Percentiles rank a stretch among this genome's conserved stretches.
phyloP scores from a whole-genome alignment of 2,329 filamentous ascomycete genomes.

The Talaromyces marneffei region DNA sequence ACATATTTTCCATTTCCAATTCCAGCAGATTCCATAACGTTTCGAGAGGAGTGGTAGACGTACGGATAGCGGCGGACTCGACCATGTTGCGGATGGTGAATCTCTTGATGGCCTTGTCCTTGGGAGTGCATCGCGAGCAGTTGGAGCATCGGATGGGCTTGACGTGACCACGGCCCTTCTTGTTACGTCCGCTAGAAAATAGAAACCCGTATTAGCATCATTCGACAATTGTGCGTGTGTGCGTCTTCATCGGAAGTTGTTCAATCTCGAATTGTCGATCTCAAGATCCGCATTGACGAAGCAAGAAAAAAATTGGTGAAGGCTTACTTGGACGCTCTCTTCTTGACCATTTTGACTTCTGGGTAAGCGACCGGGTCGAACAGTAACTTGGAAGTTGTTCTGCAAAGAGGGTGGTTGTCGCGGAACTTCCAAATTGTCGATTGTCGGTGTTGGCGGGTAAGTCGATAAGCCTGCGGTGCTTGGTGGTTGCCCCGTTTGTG shows the following conservation, averaged over 20 bases:
- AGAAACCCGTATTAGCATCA: background rate
- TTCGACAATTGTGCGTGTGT: background rate
- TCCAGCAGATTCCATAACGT: slow-evolving; percentile 3
- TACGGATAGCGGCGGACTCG: slow-evolving; percentile 99
- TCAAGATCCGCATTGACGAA: background rate
- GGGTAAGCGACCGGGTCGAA: slow-evolving; percentile 29
- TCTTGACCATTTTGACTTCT: slow-evolving; percentile 67
- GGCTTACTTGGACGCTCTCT: slow-evolving; percentile 66
- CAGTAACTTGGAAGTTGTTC: slow-evolving; percentile 18
- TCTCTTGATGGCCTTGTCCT: slow-evolving; percentile 99
- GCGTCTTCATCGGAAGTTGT: background rate
- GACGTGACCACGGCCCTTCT: slow-evolving; percentile 99
- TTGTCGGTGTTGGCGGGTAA: slow-evolving; percentile 38
- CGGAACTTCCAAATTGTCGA: slow-evolving; percentile 21
- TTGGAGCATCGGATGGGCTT: slow-evolving; percentile 96
- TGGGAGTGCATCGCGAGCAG: slow-evolving; percentile 87
- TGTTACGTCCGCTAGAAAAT: slow-evolving; percentile 80
- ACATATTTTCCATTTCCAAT: background rate
- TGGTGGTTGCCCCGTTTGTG: slow-evolving; percentile 30
- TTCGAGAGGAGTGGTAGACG: slow-evolving; percentile 39
- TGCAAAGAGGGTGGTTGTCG: slow-evolving; percentile 22
- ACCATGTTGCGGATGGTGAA: slow-evolving; percentile 99
- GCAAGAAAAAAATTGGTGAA: slow-evolving; percentile 13
- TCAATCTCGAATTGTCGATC: background rate
- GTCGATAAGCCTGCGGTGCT: slow-evolving; percentile 23